A percentile compares a stretch with the other conserved stretches of the same genome.
These are phyloP conservation scores for Calonectria hongkongensis DNA, from an alignment of 2,329 filamentous ascomycete genomes.

Conservation along the genomic window DNA sequence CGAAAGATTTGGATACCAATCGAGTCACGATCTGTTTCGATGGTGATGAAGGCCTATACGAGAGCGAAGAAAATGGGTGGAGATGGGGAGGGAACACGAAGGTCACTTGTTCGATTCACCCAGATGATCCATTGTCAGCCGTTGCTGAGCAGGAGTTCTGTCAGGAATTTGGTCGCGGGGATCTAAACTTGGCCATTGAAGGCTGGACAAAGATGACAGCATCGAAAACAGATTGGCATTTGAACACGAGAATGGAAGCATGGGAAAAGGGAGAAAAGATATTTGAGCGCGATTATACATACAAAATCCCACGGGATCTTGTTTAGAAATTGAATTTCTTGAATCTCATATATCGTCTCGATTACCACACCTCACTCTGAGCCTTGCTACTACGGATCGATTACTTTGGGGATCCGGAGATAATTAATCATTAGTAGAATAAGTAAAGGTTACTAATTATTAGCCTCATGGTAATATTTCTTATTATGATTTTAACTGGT, in stretches of 20 bases:
- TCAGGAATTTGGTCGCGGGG: conserved; percentile 21
- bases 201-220: conserved; percentile 31
- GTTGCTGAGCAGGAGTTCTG: conserved; percentile 19
- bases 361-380: too few relatives aligned
- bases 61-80: conserved; percentile 32
- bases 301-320: conserved; percentile 15
- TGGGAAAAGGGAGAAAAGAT: conserved; percentile 21
- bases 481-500: too few relatives aligned
- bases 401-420: too few relatives aligned
- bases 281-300: conserved; percentile 11
- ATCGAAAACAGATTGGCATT: conserved; percentile 14
- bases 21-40: conserved; percentile 14
- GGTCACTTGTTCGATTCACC: conserved; percentile 21
- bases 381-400: too few relatives aligned
- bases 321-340: neutral
- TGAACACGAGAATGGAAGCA: conserved; percentile 24
- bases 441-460: too few relatives aligned
- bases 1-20: conserved; percentile 16
- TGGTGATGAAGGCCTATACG: conserved; percentile 23
- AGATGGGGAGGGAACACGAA: conserved; percentile 23
- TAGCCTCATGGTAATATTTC: too few relatives aligned
- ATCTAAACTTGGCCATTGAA: conserved; percentile 7
- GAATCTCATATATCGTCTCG: too few relatives aligned
- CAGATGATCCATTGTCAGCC: conserved; percentile 26
- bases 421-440: too few relatives aligned